phyloP scores from a whole-genome alignment of 176 grass and related monocot species.

The Urochloa ruziziensis region DNA sequence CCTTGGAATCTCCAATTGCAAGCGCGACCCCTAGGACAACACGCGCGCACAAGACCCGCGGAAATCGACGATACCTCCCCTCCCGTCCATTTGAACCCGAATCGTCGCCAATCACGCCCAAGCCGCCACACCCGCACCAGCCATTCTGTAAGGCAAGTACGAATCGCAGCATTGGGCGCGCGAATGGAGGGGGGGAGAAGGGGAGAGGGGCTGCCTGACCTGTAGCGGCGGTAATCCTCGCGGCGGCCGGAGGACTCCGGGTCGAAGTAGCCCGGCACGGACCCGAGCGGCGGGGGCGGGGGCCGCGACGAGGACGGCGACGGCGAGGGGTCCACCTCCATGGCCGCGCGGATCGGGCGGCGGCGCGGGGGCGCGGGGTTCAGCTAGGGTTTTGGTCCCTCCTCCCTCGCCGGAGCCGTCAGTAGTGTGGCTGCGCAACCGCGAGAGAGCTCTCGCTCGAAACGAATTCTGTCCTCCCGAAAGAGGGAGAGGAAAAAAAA shows the following conservation, averaged over 20 bases:
- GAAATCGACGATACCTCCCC: neutral
- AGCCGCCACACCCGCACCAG: neutral
- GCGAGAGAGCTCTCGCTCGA: neutral
- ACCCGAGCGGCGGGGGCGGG: no score
- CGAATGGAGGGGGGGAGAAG: neutral
- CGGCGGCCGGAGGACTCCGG: conserved; percentile 65
- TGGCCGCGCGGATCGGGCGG: neutral
- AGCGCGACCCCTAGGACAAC: neutral
- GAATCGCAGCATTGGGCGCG: neutral
- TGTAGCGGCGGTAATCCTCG: conserved; percentile 87
- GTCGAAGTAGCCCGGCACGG: conserved; percentile 71
- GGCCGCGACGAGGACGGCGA: conserved; percentile 18
- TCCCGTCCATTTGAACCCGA: neutral
- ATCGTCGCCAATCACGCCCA: neutral
- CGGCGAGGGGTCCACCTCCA: conserved; percentile 62
- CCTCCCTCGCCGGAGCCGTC: neutral
- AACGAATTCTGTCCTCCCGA: neutral
- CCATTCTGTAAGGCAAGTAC: neutral
- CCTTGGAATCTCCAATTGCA: neutral
- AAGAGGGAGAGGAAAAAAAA: neutral
- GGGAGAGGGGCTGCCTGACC: conserved; percentile 18
- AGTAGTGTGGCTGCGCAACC: neutral
- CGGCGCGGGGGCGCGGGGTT: neutral
- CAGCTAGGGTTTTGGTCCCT: conserved; percentile 16
- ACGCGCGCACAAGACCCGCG: neutral